These are phyloP conservation scores for Alternaria gaisen DNA, from an alignment of 2,329 filamentous ascomycete genomes.

Conservation along the genomic window DNA sequence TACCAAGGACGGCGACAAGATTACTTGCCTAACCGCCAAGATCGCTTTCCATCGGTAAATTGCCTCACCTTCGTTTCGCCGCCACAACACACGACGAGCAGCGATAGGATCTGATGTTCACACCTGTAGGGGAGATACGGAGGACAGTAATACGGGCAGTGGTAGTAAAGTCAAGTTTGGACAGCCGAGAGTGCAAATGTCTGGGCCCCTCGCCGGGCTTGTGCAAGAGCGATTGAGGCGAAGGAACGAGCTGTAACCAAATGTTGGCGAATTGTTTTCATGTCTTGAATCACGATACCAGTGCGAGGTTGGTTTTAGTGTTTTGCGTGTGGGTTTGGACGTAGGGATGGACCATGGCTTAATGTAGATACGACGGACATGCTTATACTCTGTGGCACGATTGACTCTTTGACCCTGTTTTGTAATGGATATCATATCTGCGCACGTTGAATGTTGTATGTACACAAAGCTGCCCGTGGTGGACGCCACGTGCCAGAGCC, in stretches of 20 bases:
- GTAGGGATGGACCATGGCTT: conserved; percentile 11
- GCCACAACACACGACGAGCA: conserved; percentile 21
- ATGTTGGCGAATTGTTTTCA: neutral
- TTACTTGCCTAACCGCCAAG: conserved; percentile 86
- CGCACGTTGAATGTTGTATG: neutral
- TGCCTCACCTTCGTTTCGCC: conserved; percentile 14
- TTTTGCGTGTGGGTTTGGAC: conserved; percentile 4
- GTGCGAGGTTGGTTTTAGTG: conserved; percentile 20
- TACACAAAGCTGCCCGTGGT: neutral
- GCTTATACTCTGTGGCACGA: conserved; percentile 3
- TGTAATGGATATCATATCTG: conserved; percentile 1
- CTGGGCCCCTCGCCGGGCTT: conserved; percentile 47
- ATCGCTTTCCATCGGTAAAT: conserved; percentile 66
- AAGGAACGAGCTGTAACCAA: conserved; percentile 44
- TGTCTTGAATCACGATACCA: conserved; percentile 29
- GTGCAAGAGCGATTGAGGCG: conserved; percentile 40
- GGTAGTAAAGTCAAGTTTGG: conserved; percentile 35
- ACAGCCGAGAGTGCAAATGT: conserved; percentile 45
- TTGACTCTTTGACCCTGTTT: neutral
- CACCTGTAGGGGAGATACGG: conserved; percentile 16
- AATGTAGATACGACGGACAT: conserved; percentile 35
- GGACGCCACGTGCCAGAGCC: neutral
- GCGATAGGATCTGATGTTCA: conserved; percentile 17
- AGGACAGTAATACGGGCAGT: conserved; percentile 3
- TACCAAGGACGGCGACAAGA: conserved; percentile 73